Percentiles rank a stretch among this genome's conserved stretches.
These are phyloP conservation scores for Chloromonas sp. DNA, from an alignment of 163 green algal species.

Conservation along the genomic window DNA sequence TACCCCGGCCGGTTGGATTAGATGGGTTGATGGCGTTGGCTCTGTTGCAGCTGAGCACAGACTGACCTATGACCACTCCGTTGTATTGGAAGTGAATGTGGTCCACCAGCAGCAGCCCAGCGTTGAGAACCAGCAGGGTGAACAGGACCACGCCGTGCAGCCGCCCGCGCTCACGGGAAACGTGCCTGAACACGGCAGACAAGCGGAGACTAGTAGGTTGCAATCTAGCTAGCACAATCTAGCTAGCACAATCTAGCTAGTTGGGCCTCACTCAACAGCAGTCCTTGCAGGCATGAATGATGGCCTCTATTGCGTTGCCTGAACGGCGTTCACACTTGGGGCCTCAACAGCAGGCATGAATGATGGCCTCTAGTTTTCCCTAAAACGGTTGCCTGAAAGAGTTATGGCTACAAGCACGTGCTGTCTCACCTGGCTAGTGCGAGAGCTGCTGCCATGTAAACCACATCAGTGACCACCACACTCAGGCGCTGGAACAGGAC, in stretches of 20 bases:
- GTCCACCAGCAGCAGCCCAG: constrained; percentile 90
- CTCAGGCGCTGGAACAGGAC: constrained; percentile 72
- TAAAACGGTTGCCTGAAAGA: too few species aligned
- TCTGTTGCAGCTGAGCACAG: not conserved
- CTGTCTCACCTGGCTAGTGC: constrained; percentile 12
- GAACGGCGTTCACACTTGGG: too few species aligned
- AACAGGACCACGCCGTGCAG: constrained; percentile 14
- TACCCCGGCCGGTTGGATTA: too few species aligned
- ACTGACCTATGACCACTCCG: constrained; percentile 80
- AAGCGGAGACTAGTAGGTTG: not conserved
- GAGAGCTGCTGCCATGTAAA: constrained; percentile 27
- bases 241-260: too few species aligned
- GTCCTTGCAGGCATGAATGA: too few species aligned
- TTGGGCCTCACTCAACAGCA: too few species aligned
- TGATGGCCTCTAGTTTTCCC: too few species aligned
- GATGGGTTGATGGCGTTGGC: too few species aligned
- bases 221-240: too few species aligned
- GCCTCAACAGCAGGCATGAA: too few species aligned
- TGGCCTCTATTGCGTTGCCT: too few species aligned
- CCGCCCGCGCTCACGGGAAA: not conserved
- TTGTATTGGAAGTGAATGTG: constrained; percentile 99
- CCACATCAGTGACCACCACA: constrained; percentile 66
- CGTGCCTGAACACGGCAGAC: not conserved
- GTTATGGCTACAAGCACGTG: too few species aligned
- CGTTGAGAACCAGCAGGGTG: constrained; percentile 39